Evolutionary conservation across 306 rosid genomes (phyloP).

Genomic region (Gillenia trifoliata): DNA sequence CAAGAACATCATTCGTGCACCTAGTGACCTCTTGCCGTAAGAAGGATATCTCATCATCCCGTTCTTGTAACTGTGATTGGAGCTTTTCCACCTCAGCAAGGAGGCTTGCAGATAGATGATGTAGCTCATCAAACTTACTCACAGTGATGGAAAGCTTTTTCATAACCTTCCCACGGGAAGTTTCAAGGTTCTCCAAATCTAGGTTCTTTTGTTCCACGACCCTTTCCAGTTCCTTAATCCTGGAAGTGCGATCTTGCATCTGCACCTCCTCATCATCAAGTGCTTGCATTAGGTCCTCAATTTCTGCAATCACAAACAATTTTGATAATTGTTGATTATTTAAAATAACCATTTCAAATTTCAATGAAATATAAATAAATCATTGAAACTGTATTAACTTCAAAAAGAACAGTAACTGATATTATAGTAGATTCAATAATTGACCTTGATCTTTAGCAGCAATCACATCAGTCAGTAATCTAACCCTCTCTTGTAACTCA

Average conservation of each 20-base stretch:
- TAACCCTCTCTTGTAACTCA: constrained; percentile 65
- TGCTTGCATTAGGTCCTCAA: constrained; percentile 86
- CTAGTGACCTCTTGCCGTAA: constrained; percentile 95
- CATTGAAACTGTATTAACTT: not conserved
- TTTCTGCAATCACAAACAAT: constrained; percentile 56
- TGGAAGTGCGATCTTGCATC: constrained; percentile 67
- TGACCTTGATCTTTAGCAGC: constrained; percentile 86
- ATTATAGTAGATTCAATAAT: not conserved
- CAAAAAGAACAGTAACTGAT: not conserved
- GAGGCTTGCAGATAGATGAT: constrained; percentile 74
- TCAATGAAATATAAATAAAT: not conserved
- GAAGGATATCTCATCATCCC: constrained; percentile 90
- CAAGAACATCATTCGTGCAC: constrained; percentile 87
- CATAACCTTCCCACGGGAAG: constrained; percentile 70
- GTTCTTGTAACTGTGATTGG: constrained; percentile 91
- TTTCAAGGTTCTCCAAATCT: constrained; percentile 66
- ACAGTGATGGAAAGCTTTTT: constrained; percentile 84
- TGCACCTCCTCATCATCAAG: constrained; percentile 93
- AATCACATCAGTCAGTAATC: constrained; percentile 55
- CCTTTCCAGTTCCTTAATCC: constrained; percentile 63
- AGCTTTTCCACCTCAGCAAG: constrained; percentile 88
- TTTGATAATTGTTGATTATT: constrained; percentile 12
- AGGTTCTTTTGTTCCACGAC: constrained; percentile 59
- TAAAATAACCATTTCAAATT: not conserved
- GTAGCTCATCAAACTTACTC: constrained; percentile 93